Evolutionary conservation across 192 early-diverging fungal genomes (phyloP), one percentile per base, ranked within the genome.

Genomic region (Podila epicladia): DNA sequence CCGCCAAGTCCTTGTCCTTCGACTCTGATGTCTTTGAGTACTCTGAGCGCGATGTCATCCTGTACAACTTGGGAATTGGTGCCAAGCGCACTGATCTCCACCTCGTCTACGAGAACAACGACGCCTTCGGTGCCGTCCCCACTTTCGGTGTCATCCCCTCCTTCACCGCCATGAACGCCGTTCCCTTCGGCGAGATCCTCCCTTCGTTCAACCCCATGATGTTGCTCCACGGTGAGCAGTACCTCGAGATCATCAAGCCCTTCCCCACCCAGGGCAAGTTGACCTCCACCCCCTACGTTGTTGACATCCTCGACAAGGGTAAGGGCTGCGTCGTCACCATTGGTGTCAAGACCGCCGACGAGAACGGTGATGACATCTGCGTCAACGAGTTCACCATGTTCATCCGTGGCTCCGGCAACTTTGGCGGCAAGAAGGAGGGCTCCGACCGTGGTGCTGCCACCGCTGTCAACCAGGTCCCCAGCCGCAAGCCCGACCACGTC

Each of bases 141-240:
- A 97, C 95, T 29, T 98, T 93, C 82, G 96, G 93, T 28, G 97
- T 99, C 45, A 89, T 98, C 58, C 92, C 96, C 3, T 89, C 90
- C 7, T 94, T 97, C 83, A 86, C 82, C 69, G 84, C 88, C 64
- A 90, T 92, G 85, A 86, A 85, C 71, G 49, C 83, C n/a, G 86
- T 92, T 71, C 89, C 92, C 24, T 92, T 94, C 70, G 89, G 87
- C 37, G 92, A 95, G 17, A 82, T 92, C 61, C 62, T 96, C 24
- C 92, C 91, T 17, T 84, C 92, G 65, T 96, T 95, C 84, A 95
- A 95, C 85, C 92, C 91, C 51, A 97, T 97, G 95, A 96, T 97
- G 95, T 90, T 99, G 65, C 89, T 99, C 60, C 98, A 99, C 86
- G 97, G 97, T 75, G 97, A 99, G 88, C 98, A 99, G 88, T 99